Percentiles rank a stretch among this genome's conserved stretches.
phyloP scores from a whole-genome alignment of 2,329 filamentous ascomycete species.

The Cladosporium colombiae region DNA sequence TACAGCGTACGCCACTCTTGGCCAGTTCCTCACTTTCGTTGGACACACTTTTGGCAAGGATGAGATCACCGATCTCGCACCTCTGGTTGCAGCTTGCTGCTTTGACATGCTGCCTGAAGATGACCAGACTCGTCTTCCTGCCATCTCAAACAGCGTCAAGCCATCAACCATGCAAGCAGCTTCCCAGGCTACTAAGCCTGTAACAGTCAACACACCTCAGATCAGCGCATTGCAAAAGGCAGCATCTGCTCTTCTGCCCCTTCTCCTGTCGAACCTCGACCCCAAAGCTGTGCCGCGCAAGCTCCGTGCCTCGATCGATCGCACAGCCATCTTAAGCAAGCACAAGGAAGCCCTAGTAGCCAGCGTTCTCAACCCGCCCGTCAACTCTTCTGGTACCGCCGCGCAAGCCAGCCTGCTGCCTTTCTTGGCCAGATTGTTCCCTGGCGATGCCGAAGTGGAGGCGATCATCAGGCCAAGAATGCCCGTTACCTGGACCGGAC shows the following conservation, averaged over 20 bases:
- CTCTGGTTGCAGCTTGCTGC: constrained; percentile 69
- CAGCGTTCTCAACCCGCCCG: constrained; percentile 76
- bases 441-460: constrained; percentile 67
- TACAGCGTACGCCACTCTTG: constrained; percentile 61
- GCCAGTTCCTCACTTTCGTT: constrained; percentile 59
- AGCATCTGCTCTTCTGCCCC: constrained; percentile 63
- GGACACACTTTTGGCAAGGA: constrained; percentile 69
- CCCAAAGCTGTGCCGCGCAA: constrained; percentile 69
- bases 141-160: background rate
- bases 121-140: constrained; percentile 30
- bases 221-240: constrained; percentile 55
- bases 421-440: constrained; percentile 69
- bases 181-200: background rate
- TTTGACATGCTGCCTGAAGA: constrained; percentile 64
- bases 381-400: constrained; percentile 13
- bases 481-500: constrained; percentile 42
- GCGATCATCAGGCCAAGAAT: constrained; percentile 60
- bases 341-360: constrained; percentile 74
- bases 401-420: constrained; percentile 73
- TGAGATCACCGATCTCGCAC: constrained; percentile 62
- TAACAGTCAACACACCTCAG: background rate
- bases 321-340: constrained; percentile 71
- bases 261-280: constrained; percentile 60
- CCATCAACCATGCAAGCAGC: background rate
- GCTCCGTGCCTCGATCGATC: constrained; percentile 74